Evolutionary conservation across 2,329 filamentous ascomycete species (phyloP).

Genomic region (Plectosphaerella sp.): DNA sequence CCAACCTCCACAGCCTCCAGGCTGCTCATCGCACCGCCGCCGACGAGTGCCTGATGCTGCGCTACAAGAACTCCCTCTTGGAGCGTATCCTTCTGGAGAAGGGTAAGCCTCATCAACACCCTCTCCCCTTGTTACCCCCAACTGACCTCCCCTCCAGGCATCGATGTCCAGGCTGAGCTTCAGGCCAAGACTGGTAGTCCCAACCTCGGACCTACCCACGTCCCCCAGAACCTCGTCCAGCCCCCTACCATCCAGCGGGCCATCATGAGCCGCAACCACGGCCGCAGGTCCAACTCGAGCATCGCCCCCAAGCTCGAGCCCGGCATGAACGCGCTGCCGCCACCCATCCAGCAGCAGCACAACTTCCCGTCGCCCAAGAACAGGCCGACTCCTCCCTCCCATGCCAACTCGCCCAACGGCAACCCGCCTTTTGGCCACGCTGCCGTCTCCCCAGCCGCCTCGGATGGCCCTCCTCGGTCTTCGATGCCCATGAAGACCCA

Average conservation of each 20-base stretch:
- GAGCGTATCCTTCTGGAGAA: constrained; percentile 96
- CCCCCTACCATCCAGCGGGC: constrained; percentile 74
- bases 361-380: constrained; percentile 62
- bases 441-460: constrained; percentile 38
- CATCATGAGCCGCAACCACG: constrained; percentile 76
- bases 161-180: constrained; percentile 95
- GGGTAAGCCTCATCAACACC: constrained; percentile 45
- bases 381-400: constrained; percentile 78
- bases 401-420: constrained; percentile 54
- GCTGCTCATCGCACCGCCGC: constrained; percentile 90
- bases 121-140: background rate
- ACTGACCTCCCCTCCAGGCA: constrained; percentile 51
- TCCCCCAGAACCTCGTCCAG: constrained; percentile 65
- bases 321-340: constrained; percentile 39
- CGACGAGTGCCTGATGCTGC: constrained; percentile 95
- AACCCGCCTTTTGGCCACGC: constrained; percentile 37
- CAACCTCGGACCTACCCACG: constrained; percentile 65
- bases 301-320: constrained; percentile 72
- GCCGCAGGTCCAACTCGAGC: constrained; percentile 66
- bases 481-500: constrained; percentile 31
- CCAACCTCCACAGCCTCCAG: constrained; percentile 86
- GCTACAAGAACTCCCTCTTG: constrained; percentile 95
- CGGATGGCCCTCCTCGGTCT: constrained; percentile 26
- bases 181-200: constrained; percentile 89
- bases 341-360: constrained; percentile 37